Evolutionary conservation across 202 grass and related monocot genomes (phyloP), one percentile per base, ranked within the genome.

Genomic region (Saccharum hybrid): DNA sequence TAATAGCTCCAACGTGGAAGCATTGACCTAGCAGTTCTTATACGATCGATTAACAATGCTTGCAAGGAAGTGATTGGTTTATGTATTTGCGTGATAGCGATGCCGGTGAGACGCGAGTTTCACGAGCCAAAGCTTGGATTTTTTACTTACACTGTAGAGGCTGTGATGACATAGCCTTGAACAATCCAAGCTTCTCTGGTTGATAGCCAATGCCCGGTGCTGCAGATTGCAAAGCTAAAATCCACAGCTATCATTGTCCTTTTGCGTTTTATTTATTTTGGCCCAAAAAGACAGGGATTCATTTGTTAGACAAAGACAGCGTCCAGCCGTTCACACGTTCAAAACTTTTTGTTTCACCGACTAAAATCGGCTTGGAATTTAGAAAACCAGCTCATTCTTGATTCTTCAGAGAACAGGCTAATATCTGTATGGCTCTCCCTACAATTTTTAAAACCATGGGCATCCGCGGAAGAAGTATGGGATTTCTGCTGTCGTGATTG

Each of bases 91-190:
- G 18, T 67, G 73, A 84, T 68, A 68, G 63, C 23, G 21, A 60
- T 51, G 6, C 22, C 12, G 5, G 5, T 33, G 4, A 28, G 1
- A 52, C 34, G 14, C 61, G 14, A 75, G 71, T 75, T 52, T 39
- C 81, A 76, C 81, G 81, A 33, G 63, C 52, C 63, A 57, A 22
- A 42, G 36, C 21, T 30, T 10, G 56, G 56, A 10, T 59, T 59
- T 28, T 59, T 22, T 14, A 10, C 40, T 4, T 12, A 14, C 45
- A 49, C 4, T 49, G 46, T 49, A 16, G 13, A 15, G 13, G 46
- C 46, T 13, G 11, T 3, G 13, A 15, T 0, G 38, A 39, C 38
- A 39, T 39, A 8, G 7, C 38, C 38, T 39, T 0, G 31, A 3
- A 33, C 31, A 36, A 36, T 36, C 34, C 4, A 36, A 42, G 45